These are phyloP conservation scores for Trichoderma sp. DNA, from an alignment of 2,329 filamentous ascomycete genomes.

Conservation along the genomic window DNA sequence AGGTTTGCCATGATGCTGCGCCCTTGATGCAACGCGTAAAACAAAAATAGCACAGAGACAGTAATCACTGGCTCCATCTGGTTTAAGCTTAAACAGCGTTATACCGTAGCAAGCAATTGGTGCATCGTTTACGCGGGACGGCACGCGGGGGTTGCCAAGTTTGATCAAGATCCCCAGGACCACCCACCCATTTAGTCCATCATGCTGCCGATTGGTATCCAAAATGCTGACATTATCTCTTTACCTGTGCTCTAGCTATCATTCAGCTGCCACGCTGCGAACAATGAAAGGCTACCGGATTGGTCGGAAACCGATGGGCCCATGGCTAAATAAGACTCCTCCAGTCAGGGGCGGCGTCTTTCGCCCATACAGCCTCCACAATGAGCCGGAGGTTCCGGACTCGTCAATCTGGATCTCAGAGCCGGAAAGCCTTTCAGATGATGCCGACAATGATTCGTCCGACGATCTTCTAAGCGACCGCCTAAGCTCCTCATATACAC, in stretches of 20 bases:
- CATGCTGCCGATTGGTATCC: background rate
- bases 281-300: constrained; percentile 65
- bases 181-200: background rate
- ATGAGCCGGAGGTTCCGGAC: constrained; percentile 30
- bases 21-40: background rate
- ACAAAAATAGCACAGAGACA: background rate
- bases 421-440: constrained; percentile 21
- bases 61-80: background rate
- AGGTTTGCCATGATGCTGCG: background rate
- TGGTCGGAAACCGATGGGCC: constrained; percentile 56
- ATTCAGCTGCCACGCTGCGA: constrained; percentile 55
- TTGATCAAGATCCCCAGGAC: constrained; percentile 16
- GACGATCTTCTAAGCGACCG: constrained; percentile 18
- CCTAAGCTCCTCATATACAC: constrained; percentile 12
- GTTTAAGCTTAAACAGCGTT: constrained; percentile 28
- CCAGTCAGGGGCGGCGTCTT: constrained; percentile 58
- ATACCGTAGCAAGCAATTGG: background rate
- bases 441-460: constrained; percentile 21
- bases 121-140: constrained; percentile 8
- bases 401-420: constrained; percentile 22
- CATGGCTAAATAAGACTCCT: constrained; percentile 62
- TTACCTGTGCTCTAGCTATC: constrained; percentile 52
- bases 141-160: background rate
- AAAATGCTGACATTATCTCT: constrained; percentile 29
- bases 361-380: constrained; percentile 25